Evolutionary conservation across 2,329 filamentous ascomycete genomes (phyloP).

Genomic region (Sporothrix sp.): DNA sequence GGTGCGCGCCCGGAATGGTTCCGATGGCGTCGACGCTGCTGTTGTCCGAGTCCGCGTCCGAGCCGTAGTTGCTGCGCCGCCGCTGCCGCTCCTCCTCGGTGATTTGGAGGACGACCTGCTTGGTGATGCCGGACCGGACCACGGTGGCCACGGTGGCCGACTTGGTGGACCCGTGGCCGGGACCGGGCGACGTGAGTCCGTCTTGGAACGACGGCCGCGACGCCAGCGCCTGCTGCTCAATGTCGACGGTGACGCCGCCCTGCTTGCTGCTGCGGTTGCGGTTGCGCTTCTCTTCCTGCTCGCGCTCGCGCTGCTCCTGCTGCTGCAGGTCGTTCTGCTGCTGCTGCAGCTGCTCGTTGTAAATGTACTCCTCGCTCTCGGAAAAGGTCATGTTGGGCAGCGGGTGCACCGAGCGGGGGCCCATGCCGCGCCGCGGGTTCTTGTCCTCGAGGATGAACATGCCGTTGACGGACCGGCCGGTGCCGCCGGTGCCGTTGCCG

Average conservation of each 20-base stretch:
- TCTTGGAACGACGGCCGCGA: slow-evolving; percentile 1
- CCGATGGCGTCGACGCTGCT: slow-evolving; percentile 1
- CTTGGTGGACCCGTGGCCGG: neutral
- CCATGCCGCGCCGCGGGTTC: slow-evolving; percentile 22
- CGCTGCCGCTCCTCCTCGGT: slow-evolving; percentile 12
- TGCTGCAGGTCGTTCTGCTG: neutral
- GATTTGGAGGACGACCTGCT: slow-evolving; percentile 14
- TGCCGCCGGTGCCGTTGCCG: neutral
- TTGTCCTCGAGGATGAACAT: slow-evolving; percentile 22
- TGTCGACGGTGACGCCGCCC: neutral
- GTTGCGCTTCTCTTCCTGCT: neutral
- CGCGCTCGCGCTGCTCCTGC: neutral
- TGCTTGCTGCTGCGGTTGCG: neutral
- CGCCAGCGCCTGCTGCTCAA: slow-evolving; percentile 1
- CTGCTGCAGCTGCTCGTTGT: slow-evolving; percentile 12
- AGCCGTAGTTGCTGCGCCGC: neutral
- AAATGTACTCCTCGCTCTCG: slow-evolving; percentile 23
- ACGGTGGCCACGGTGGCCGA: neutral
- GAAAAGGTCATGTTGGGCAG: slow-evolving; percentile 22
- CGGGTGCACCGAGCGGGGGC: slow-evolving; percentile 22
- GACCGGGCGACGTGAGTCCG: neutral
- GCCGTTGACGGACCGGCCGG: slow-evolving; percentile 11
- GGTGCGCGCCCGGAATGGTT: slow-evolving; percentile 10
- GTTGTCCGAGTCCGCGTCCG: neutral
- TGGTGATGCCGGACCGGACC: slow-evolving; percentile 11